Evolutionary conservation across 1,139 yeast species (phyloP).

Genomic region (Candida sanyaensis): DNA sequence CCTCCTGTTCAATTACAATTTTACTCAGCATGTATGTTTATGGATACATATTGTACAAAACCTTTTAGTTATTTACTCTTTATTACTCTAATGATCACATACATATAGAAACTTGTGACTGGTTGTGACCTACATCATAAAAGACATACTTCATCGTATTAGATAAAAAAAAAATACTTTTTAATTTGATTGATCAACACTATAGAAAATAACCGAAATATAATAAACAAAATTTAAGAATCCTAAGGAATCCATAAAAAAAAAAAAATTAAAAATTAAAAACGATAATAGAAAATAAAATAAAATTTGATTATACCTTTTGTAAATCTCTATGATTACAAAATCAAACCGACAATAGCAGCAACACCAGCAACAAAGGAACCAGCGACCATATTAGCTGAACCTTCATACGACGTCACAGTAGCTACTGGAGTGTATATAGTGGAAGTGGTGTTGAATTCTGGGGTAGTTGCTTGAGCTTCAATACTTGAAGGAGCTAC

Average conservation of each 20-base stretch:
- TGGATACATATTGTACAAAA: no score
- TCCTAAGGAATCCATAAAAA: not conserved
- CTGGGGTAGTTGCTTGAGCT: not conserved
- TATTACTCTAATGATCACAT: no score
- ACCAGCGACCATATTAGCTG: constrained; percentile 6
- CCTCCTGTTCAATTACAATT: no score
- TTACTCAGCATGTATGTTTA: no score
- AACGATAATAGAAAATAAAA: not conserved
- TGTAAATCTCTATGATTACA: constrained; percentile 3
- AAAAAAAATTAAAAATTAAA: no score
- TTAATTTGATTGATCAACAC: not conserved
- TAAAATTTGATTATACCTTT: not conserved
- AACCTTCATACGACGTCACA: constrained; percentile 9
- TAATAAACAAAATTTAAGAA: not conserved
- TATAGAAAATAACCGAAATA: constrained; percentile 2
- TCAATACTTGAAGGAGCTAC: no score
- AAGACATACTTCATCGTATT: no score
- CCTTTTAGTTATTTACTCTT: no score
- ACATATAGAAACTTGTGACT: no score
- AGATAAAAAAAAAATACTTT: not conserved
- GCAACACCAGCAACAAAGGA: constrained; percentile 8
- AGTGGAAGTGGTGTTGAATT: constrained; percentile 2
- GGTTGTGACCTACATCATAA: no score
- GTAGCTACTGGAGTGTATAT: constrained; percentile 1
- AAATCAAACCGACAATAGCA: constrained; percentile 7